phyloP scores from a whole-genome alignment of 2,329 filamentous ascomycete genomes.

The Diaporthe nobilis region DNA sequence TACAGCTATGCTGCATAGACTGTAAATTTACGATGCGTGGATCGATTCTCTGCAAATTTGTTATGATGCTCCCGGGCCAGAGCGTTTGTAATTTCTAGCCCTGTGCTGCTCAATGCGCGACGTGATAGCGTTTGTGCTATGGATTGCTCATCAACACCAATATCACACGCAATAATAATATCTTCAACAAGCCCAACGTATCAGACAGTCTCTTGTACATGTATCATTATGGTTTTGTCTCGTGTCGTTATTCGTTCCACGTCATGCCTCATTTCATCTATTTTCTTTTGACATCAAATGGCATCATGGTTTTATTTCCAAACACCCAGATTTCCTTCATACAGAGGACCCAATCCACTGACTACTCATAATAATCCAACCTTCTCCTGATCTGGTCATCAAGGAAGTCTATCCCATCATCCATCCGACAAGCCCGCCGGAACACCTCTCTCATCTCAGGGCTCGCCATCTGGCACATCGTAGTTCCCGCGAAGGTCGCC shows the following conservation, averaged over 20 bases:
- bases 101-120: too few relatives aligned
- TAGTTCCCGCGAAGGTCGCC: constrained; percentile 64
- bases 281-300: constrained; percentile 2
- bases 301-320: neutral
- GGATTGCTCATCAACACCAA: neutral
- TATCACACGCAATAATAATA: neutral
- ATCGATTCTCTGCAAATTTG: too few relatives aligned
- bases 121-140: too few relatives aligned
- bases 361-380: constrained; percentile 53
- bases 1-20: too few relatives aligned
- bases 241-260: constrained; percentile 11
- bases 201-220: neutral
- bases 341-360: neutral
- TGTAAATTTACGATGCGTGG: too few relatives aligned
- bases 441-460: constrained; percentile 84
- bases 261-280: constrained; percentile 14
- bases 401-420: constrained; percentile 75
- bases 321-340: neutral
- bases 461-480: constrained; percentile 85
- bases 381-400: constrained; percentile 70
- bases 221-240: neutral
- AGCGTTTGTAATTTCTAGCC: too few relatives aligned
- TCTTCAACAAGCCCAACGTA: neutral
- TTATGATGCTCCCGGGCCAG: too few relatives aligned
- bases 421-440: constrained; percentile 72